Base-by-base conservation (phyloP, 169 alveolate species). In the Plasmodium vivax region DNA sequence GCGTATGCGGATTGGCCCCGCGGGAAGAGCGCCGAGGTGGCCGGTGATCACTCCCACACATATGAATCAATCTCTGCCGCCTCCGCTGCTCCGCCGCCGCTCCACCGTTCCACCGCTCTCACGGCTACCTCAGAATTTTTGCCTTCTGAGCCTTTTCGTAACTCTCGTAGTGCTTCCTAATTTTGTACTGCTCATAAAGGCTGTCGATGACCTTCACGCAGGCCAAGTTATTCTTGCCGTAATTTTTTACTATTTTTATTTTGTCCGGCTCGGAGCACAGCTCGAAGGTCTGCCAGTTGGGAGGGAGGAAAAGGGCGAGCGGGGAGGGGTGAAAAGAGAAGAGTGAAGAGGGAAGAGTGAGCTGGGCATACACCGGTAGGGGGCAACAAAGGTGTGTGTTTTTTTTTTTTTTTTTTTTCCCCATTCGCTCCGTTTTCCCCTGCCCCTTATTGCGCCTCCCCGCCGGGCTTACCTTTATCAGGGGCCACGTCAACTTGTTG, bases 401-500 rank as follows among this genome's bases (percentile, higher is more conserved):
- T n/a, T 75, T 83, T 75, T 75, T 34, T 75, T 58, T 62, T 83
- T 58, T 34, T 58, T 83, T 82, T 38, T 38, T 38, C 45, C 45
- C 6, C 7, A 38, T 34, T 38, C 45, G 51, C 51, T 12, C n/a
- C 2, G 16, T 47, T 12, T 12, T 14, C n/a, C n/a, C 19, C 3
- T 47, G 0, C 77, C 41, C 72, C 23, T 85, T 75, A 19, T 84
- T 32, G 30, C 27, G 27, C 9, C 6, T 36, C 88, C 9, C 71
- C 23, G 7, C 62, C 2, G 7, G 62, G 0, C 3, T 51, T 51
- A 95, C 97, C 71, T 94, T 95, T 68, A 96, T 87, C 32, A 96
- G 94, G 2, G 95, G 96, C 98, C 98, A 96, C 2, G 98, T 95
- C 47, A 96, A 93, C 81, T 96, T 96, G 88, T 85, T 94, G 27